Evolutionary conservation across 2,329 filamentous ascomycete species (phyloP).

Genomic region (Epichloe coenophiala): DNA sequence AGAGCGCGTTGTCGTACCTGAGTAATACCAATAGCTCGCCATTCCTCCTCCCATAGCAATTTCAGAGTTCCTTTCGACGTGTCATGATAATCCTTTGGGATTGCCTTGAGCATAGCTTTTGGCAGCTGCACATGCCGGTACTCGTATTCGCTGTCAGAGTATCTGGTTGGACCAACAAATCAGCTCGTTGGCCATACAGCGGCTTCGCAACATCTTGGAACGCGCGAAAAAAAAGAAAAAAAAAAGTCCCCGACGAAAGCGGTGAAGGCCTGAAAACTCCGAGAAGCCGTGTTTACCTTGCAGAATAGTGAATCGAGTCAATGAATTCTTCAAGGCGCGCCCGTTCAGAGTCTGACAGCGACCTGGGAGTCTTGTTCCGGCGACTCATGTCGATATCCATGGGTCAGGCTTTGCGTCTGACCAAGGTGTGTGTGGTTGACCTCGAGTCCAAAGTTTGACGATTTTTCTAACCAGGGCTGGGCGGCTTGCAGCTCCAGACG

Average conservation of each 20-base stretch:
- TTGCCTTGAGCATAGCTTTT: conserved; percentile 95
- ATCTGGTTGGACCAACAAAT: conserved; percentile 38
- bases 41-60: conserved; percentile 95
- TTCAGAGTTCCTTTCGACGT: conserved; percentile 82
- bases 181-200: conserved; percentile 2
- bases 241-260: neutral
- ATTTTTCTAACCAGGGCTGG: neutral
- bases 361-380: conserved; percentile 75
- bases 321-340: conserved; percentile 80
- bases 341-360: conserved; percentile 68
- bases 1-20: conserved; percentile 47
- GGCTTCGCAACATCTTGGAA: neutral
- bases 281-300: conserved; percentile 42
- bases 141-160: conserved; percentile 84
- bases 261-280: neutral
- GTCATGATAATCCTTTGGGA: conserved; percentile 91
- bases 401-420: conserved; percentile 1
- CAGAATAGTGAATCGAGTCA: conserved; percentile 90
- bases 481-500: conserved; percentile 1
- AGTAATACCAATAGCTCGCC: conserved; percentile 92
- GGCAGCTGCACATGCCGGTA: conserved; percentile 96
- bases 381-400: conserved; percentile 63
- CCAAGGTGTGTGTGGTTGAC: conserved; percentile 4
- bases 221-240: neutral
- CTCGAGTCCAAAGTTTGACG: neutral